Evolutionary conservation across 1,284 basidiomycete species (phyloP), one percentile per base, ranked within the genome.

Genomic region (Crocinoboletus sp.): DNA sequence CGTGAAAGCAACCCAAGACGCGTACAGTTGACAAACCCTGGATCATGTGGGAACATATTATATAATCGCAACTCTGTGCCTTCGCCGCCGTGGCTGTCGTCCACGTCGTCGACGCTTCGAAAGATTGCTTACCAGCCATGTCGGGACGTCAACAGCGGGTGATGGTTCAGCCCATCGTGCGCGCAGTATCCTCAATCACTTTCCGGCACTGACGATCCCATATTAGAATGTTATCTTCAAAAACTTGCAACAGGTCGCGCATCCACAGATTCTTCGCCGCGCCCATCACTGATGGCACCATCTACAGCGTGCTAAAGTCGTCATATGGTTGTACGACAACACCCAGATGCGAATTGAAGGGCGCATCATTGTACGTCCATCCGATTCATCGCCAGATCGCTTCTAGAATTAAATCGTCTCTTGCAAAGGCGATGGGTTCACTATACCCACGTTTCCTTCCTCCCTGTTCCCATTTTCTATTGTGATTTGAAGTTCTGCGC

Each of bases 281-380:
- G 16, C 15, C 30, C 32, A 24, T 46, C 41, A 6, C 51, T 62
- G 38, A 66, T 50, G 37, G 40, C 17, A 12, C 31, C 24, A 43
- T 42, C 27, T 34, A 37, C 68, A 96, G 88, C 84, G 84, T 74
- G 72, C 80, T 44, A 90, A 89, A 69, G 87, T 98, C 30, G 78
- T 84, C 23, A 82, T 99, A 59, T 99, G 96, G 96, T 72, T 99
- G 48, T 99, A 94, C 63, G 96, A 99, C 67, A 98, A 98, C 67
- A 79, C 85, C 52, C 94, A 98, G 62, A 94, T 96, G 84, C 80
- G 95, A 49, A 86, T 99, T 53, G 94, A 99, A 69, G 96, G 95
- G 45, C 82, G 82, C 69, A 98, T 99, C 69, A 88, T 94, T 70
- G 94, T 95, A 69, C 68, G 89, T 84, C 54, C 52, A 22, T 44